A percentile compares a stretch with the other conserved stretches of the same genome.
Evolutionary conservation across 768 basidiomycete genomes (phyloP).

Genomic region (Podaxis pistillaris): DNA sequence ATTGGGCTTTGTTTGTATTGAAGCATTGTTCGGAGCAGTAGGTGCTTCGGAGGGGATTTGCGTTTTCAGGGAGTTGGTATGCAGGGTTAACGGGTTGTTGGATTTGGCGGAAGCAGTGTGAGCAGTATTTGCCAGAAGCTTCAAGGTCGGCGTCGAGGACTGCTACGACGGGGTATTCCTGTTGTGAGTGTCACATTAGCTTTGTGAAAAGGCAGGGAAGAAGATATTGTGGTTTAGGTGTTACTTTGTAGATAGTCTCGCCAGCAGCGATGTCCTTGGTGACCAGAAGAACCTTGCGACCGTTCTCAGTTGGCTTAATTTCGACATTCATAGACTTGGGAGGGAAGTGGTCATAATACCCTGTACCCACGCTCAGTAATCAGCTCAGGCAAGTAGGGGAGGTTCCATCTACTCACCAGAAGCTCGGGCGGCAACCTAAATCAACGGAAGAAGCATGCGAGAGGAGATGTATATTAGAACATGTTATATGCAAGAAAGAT

Average conservation of each 20-base stretch:
- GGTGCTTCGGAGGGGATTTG: constrained; percentile 53
- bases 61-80: constrained; percentile 29
- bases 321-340: constrained; percentile 66
- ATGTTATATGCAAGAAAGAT: constrained; percentile 63
- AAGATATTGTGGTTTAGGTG: background rate
- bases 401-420: constrained; percentile 62
- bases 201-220: background rate
- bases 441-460: constrained; percentile 18
- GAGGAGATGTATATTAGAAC: constrained; percentile 28
- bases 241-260: constrained; percentile 76
- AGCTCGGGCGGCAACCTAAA: constrained; percentile 62
- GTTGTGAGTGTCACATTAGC: constrained; percentile 12
- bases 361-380: constrained; percentile 35
- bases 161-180: constrained; percentile 77
- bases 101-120: constrained; percentile 67
- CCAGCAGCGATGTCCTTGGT: constrained; percentile 67
- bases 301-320: constrained; percentile 41
- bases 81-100: constrained; percentile 36
- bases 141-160: constrained; percentile 73
- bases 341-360: constrained; percentile 80
- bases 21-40: constrained; percentile 79
- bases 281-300: constrained; percentile 58
- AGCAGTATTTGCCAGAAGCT: constrained; percentile 65
- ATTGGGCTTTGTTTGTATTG: constrained; percentile 51
- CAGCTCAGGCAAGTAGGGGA: constrained; percentile 10